phyloP scores from a whole-genome alignment of 805 yeast species.

The Hemisphaericaspora nanyangensis region DNA sequence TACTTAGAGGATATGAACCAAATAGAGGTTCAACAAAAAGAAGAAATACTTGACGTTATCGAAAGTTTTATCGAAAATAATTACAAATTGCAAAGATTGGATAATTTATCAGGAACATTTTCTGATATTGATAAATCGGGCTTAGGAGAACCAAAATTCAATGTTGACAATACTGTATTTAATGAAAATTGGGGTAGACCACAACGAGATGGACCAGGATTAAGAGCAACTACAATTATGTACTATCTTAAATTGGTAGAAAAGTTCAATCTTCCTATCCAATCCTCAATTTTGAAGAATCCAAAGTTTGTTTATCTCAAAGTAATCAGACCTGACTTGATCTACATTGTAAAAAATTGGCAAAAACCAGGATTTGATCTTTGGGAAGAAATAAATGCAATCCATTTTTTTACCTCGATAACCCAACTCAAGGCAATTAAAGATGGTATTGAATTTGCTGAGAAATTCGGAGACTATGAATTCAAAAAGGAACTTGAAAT shows the following conservation, averaged over 20 bases:
- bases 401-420: constrained; percentile 76
- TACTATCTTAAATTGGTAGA: constrained; percentile 48
- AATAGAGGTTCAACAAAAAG: not conserved
- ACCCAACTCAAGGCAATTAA: constrained; percentile 69
- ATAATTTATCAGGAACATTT: constrained; percentile 67
- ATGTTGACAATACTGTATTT: constrained; percentile 62
- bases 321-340: constrained; percentile 65
- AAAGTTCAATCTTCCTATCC: constrained; percentile 20
- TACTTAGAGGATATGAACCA: constrained; percentile 3
- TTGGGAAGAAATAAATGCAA: constrained; percentile 84
- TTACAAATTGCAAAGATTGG: constrained; percentile 55
- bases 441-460: constrained; percentile 28
- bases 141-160: constrained; percentile 89
- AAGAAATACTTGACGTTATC: constrained; percentile 23
- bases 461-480: constrained; percentile 15
- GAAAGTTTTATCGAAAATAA: constrained; percentile 64
- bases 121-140: constrained; percentile 42
- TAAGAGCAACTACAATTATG: constrained; percentile 63
- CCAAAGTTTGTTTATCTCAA: constrained; percentile 43
- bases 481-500: constrained; percentile 26
- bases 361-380: constrained; percentile 67
- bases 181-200: constrained; percentile 86
- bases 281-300: constrained; percentile 21
- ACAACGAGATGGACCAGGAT: constrained; percentile 91
- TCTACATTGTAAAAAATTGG: constrained; percentile 65